phyloP scores from a whole-genome alignment of 495 filamentous ascomycete genomes.

The Annulohypoxylon bovei region DNA sequence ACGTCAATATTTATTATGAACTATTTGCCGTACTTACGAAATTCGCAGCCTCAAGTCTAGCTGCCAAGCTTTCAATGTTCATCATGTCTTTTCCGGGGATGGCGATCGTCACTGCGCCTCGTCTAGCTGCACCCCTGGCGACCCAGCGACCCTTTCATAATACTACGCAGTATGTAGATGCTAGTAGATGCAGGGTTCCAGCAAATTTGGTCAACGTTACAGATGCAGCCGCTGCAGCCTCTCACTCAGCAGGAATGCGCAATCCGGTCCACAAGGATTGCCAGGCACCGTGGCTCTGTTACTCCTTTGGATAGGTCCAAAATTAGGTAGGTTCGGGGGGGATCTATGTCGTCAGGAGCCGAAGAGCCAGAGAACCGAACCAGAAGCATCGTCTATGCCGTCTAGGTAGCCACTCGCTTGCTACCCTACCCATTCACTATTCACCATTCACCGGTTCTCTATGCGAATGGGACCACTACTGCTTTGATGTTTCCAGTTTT shows the following conservation, averaged over 20 bases:
- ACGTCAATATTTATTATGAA: background rate
- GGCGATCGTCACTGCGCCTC: slow-evolving; percentile 37
- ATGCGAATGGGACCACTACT: slow-evolving; percentile 1
- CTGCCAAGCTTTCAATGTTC: slow-evolving; percentile 33
- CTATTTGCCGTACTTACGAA: slow-evolving; percentile 8
- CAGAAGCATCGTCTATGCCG: background rate
- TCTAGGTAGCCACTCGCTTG: slow-evolving; percentile 17
- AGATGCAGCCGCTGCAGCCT: slow-evolving; percentile 3
- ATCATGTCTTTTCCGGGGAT: slow-evolving; percentile 27
- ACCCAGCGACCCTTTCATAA: slow-evolving; percentile 20
- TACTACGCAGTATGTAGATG: background rate
- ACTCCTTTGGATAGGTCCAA: slow-evolving; percentile 37
- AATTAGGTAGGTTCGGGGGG: slow-evolving; percentile 28
- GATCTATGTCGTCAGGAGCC: slow-evolving; percentile 21
- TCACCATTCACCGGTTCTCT: background rate
- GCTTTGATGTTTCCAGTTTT: slow-evolving; percentile 1
- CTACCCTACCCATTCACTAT: background rate
- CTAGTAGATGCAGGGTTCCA: slow-evolving; percentile 28
- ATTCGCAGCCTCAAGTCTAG: slow-evolving; percentile 28
- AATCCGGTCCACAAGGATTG: slow-evolving; percentile 22
- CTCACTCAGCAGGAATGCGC: slow-evolving; percentile 14
- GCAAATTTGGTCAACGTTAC: slow-evolving; percentile 21
- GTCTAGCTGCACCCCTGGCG: slow-evolving; percentile 13
- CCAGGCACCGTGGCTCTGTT: slow-evolving; percentile 29
- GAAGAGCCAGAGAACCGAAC: background rate